phyloP scores from a whole-genome alignment of 768 basidiomycete species.

The Mycena venus region DNA sequence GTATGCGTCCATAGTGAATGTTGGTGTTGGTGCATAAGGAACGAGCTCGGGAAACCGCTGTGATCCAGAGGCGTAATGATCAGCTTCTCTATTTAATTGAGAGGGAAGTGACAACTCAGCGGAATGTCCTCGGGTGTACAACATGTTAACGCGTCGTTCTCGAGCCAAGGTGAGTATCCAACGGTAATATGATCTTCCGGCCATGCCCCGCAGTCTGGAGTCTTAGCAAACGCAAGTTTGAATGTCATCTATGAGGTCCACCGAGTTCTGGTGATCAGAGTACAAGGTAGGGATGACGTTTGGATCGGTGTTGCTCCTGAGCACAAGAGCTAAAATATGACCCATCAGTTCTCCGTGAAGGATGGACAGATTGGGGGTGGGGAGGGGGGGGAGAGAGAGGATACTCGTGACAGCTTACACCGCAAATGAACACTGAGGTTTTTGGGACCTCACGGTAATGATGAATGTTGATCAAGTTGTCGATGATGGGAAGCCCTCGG shows the following conservation, averaged over 20 bases:
- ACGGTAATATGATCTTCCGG: constrained; percentile 1
- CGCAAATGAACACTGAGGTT: too few species aligned
- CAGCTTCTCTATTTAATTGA: constrained; percentile 5
- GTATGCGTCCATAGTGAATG: constrained; percentile 6
- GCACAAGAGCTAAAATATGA: background rate
- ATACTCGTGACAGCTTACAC: too few species aligned
- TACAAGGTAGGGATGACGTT: background rate
- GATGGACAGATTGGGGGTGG: background rate
- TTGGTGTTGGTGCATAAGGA: background rate
- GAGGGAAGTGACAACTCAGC: constrained; percentile 5
- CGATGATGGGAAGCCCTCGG: too few species aligned
- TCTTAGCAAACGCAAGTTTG: background rate
- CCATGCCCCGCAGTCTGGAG: background rate
- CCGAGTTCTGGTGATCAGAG: background rate
- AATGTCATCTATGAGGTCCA: background rate
- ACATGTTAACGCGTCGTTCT: background rate
- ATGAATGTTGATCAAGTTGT: too few species aligned
- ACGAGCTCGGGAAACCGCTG: background rate
- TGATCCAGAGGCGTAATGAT: background rate
- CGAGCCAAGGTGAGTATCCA: background rate
- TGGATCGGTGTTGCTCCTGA: background rate
- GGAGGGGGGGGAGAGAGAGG: too few species aligned
- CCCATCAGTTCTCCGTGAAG: background rate
- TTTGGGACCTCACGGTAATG: too few species aligned
- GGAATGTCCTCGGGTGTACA: background rate